Evolutionary conservation across 1,139 yeast genomes (phyloP).

Genomic region (Pneumocystis jirovecii): DNA sequence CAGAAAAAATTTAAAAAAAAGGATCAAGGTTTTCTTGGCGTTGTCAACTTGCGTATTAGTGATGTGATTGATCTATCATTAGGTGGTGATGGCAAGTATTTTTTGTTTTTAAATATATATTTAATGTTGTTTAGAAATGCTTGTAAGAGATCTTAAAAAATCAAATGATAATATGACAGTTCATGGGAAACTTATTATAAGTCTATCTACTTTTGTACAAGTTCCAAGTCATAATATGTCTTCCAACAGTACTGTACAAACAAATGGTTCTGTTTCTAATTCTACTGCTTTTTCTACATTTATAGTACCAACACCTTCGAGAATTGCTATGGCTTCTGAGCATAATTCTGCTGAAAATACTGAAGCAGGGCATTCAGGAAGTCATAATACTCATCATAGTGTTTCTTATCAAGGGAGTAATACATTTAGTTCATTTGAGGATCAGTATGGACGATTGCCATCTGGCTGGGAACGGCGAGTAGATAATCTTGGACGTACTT

Average conservation of each 20-base stretch:
- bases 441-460: constrained; percentile 88
- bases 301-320: constrained; percentile 16
- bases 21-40: constrained; percentile 98
- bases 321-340: constrained; percentile 10
- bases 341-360: constrained; percentile 7
- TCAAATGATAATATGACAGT: constrained; percentile 86
- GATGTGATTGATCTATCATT: constrained; percentile 68
- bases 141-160: constrained; percentile 80
- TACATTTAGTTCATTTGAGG: constrained; percentile 85
- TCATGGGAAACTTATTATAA: constrained; percentile 73
- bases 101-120: constrained; percentile 13
- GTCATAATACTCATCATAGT: constrained; percentile 18
- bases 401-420: constrained; percentile 27
- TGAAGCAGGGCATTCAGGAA: constrained; percentile 15
- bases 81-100: constrained; percentile 25
- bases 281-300: constrained; percentile 14
- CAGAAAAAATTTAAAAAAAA: constrained; percentile 94
- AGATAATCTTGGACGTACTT: constrained; percentile 91
- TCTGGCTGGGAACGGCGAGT: constrained; percentile 99
- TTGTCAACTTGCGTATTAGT: constrained; percentile 77
- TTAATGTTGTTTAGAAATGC: constrained; percentile 42
- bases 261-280: constrained; percentile 10
- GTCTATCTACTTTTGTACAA: constrained; percentile 33
- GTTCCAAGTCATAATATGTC: constrained; percentile 21
- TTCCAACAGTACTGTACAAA: constrained; percentile 7